phyloP scores from a whole-genome alignment of 768 basidiomycete species.

The Chalciporus pseudorubinellus region DNA sequence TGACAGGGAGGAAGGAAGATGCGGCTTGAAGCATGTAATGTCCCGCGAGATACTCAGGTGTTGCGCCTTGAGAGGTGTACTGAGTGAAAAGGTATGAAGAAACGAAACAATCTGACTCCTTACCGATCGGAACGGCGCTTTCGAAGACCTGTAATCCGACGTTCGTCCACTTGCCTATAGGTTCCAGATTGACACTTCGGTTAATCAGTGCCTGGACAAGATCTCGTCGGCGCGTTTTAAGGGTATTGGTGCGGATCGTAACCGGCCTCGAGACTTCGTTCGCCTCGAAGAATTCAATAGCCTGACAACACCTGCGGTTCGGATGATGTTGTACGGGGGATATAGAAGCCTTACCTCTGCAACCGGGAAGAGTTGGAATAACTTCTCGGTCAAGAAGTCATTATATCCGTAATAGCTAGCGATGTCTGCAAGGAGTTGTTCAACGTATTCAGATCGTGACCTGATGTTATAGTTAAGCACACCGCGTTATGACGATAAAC shows the following conservation, averaged over 20 bases:
- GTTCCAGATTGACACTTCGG: conserved; percentile 94
- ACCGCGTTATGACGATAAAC: not conserved
- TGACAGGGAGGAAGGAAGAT: conserved; percentile 98
- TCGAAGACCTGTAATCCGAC: conserved; percentile 99
- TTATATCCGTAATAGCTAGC: conserved; percentile 98
- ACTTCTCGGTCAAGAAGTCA: conserved; percentile 88
- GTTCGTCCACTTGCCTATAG: conserved; percentile 99
- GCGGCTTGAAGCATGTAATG: conserved; percentile 99
- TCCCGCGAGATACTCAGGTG: conserved; percentile 97
- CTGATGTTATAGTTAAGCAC: conserved; percentile 40
- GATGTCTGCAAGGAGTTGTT: conserved; percentile 86
- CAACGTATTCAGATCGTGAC: conserved; percentile 84
- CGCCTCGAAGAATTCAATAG: conserved; percentile 97
- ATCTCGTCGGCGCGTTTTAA: conserved; percentile 90
- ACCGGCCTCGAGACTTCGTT: conserved; percentile 96
- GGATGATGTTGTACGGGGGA: not conserved
- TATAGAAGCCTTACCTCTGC: conserved; percentile 62
- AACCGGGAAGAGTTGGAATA: conserved; percentile 91
- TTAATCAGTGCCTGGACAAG: conserved; percentile 92
- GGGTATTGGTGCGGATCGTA: conserved; percentile 96
- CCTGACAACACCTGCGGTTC: conserved; percentile 44
- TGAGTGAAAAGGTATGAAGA: not conserved
- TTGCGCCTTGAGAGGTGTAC: conserved; percentile 58
- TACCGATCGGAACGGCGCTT: conserved; percentile 90
- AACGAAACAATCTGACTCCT: conserved; percentile 2